Evolutionary conservation across 2,329 filamentous ascomycete species (phyloP).

Genomic region (Cercospora sesami): DNA sequence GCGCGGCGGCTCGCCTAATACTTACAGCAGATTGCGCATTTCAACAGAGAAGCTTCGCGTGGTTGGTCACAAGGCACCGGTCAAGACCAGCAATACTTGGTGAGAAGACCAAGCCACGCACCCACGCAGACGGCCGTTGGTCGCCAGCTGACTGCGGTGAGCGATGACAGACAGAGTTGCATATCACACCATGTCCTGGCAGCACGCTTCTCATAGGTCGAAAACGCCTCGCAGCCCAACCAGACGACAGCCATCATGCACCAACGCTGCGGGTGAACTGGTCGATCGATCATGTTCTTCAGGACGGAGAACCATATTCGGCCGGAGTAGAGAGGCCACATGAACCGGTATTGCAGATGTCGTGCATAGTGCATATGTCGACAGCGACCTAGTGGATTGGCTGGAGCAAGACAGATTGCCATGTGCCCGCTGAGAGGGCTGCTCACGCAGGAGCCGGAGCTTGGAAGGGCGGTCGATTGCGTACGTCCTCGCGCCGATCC

Average conservation of each 20-base stretch:
- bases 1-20: neutral
- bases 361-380: conserved; percentile 8
- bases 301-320: neutral
- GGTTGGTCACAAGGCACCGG: conserved; percentile 14
- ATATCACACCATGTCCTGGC: conserved; percentile 16
- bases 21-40: conserved; percentile 11
- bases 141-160: neutral
- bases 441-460: conserved; percentile 1
- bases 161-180: conserved; percentile 16
- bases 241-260: conserved; percentile 5
- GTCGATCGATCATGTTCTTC: neutral
- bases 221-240: conserved; percentile 14
- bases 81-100: conserved; percentile 11
- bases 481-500: conserved; percentile 1
- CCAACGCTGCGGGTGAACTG: neutral
- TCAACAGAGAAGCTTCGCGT: neutral
- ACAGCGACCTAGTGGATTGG: neutral
- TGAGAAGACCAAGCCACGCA: neutral
- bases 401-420: conserved; percentile 9
- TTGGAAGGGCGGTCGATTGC: neutral
- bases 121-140: conserved; percentile 7
- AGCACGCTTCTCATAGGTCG: conserved; percentile 13
- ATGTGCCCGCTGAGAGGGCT: conserved; percentile 6
- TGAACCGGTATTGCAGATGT: conserved; percentile 11
- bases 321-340: neutral